Conservation (phyloP, 305 asterid genomes). For the Salvia sclarea region DNA sequence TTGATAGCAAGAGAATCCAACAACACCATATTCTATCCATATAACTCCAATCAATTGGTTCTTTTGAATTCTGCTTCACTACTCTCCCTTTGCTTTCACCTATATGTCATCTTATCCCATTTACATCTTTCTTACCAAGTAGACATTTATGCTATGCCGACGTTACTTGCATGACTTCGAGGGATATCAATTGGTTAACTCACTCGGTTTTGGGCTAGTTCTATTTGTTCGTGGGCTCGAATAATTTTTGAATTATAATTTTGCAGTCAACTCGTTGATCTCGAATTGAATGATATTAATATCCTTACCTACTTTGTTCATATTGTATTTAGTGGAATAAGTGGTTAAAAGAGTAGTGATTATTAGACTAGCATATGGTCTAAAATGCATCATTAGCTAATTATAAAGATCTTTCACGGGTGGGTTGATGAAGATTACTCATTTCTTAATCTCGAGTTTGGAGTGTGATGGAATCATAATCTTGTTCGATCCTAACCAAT, state of each 20-base stretch:
- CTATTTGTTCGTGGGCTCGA: too few relatives aligned
- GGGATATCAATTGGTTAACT: too few relatives aligned
- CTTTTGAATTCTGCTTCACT: slow-evolving; percentile 14
- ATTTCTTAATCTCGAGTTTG: neutral
- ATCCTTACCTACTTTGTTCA: too few relatives aligned
- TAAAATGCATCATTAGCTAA: neutral
- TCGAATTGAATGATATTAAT: too few relatives aligned
- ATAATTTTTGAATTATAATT: too few relatives aligned
- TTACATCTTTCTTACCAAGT: too few relatives aligned
- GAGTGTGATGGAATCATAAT: slow-evolving; percentile 12
- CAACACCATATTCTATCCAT: slow-evolving; percentile 22
- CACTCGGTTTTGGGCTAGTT: too few relatives aligned
- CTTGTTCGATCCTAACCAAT: neutral
- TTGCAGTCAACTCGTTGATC: too few relatives aligned
- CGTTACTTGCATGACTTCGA: too few relatives aligned
- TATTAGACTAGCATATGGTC: neutral
- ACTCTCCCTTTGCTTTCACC: neutral
- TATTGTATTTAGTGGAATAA: too few relatives aligned
- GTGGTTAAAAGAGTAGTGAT: neutral
- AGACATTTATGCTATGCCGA: too few relatives aligned
- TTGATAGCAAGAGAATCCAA: slow-evolving; percentile 28
- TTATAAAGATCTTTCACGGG: neutral
- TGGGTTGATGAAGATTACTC: neutral
- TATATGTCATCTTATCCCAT: neutral
- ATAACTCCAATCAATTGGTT: slow-evolving; percentile 24